Evolutionary conservation across 1,139 yeast species (phyloP).

Genomic region (Tardiomyces depauwii): DNA sequence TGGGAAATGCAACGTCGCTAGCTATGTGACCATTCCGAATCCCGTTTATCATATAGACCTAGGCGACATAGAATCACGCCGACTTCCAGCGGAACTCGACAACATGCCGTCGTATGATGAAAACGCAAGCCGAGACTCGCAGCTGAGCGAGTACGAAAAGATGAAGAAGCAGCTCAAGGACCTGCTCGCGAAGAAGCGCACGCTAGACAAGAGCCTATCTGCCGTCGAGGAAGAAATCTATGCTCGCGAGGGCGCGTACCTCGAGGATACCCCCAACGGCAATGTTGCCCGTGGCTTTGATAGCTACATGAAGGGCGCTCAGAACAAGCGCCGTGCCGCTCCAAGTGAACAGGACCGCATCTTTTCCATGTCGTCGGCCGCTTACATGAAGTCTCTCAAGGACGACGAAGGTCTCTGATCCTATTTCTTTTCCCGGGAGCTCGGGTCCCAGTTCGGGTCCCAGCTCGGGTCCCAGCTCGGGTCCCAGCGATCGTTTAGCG

Average conservation of each 20-base stretch:
- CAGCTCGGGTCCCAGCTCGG: too few relatives aligned
- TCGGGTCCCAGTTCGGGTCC: too few relatives aligned
- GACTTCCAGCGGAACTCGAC: neutral
- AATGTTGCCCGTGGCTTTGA: constrained; percentile 88
- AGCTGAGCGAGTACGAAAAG: constrained; percentile 44
- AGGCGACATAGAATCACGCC: too few relatives aligned
- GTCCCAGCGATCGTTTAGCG: too few relatives aligned
- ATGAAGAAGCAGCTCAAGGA: constrained; percentile 58
- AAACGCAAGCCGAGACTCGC: neutral
- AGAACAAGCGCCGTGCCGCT: constrained; percentile 42
- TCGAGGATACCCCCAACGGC: constrained; percentile 61
- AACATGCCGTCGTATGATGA: neutral
- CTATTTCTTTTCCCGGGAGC: too few relatives aligned
- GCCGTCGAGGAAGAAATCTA: constrained; percentile 68
- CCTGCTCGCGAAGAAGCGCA: constrained; percentile 52
- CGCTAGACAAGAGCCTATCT: constrained; percentile 43
- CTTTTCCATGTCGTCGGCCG: constrained; percentile 70
- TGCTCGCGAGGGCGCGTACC: constrained; percentile 68
- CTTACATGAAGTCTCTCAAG: constrained; percentile 41
- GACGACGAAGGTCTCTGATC: constrained; percentile 14
- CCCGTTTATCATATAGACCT: too few relatives aligned
- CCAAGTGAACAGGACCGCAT: constrained; percentile 76
- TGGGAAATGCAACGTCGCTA: too few relatives aligned
- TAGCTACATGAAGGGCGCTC: constrained; percentile 50
- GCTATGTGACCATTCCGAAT: too few relatives aligned